These are phyloP conservation scores for Trypanosoma platydactyli DNA, from an alignment of 208 protist genomes.

Conservation along the genomic window DNA sequence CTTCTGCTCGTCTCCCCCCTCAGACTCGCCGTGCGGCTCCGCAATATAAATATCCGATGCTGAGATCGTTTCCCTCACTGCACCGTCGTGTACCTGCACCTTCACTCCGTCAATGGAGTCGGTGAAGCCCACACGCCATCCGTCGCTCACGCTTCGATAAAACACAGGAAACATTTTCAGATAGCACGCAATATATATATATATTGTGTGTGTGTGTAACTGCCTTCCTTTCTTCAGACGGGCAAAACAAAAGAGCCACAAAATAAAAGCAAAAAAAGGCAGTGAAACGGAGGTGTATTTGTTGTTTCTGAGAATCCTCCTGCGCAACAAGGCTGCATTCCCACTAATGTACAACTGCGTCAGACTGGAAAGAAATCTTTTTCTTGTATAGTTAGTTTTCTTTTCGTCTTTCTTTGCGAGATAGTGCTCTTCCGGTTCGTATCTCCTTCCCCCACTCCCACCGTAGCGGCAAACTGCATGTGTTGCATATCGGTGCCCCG, in stretches of 20 bases:
- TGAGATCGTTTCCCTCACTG: constrained; percentile 15
- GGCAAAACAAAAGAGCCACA: background rate
- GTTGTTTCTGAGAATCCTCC: too few species aligned
- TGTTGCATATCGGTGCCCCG: too few species aligned
- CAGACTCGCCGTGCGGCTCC: background rate
- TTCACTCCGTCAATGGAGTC: constrained; percentile 6
- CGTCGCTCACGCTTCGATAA: constrained; percentile 30
- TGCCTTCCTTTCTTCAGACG: too few species aligned
- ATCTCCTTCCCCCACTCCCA: too few species aligned
- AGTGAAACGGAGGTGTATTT: background rate
- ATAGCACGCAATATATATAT: background rate
- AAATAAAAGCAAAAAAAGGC: constrained; percentile 3
- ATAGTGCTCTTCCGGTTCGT: too few species aligned
- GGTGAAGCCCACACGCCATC: constrained; percentile 27
- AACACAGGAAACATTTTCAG: constrained; percentile 23
- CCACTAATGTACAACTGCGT: too few species aligned
- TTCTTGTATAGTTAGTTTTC: background rate
- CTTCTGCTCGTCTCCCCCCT: background rate
- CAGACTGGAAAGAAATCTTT: background rate
- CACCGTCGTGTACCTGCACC: constrained; percentile 15
- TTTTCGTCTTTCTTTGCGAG: constrained; percentile 1
- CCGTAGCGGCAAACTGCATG: too few species aligned
- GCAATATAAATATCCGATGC: constrained; percentile 20
- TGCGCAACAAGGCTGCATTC: too few species aligned
- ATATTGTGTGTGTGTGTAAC: background rate